Evolutionary conservation across 768 basidiomycete species (phyloP).

Genomic region (Trichaptum fuscoviolaceum): DNA sequence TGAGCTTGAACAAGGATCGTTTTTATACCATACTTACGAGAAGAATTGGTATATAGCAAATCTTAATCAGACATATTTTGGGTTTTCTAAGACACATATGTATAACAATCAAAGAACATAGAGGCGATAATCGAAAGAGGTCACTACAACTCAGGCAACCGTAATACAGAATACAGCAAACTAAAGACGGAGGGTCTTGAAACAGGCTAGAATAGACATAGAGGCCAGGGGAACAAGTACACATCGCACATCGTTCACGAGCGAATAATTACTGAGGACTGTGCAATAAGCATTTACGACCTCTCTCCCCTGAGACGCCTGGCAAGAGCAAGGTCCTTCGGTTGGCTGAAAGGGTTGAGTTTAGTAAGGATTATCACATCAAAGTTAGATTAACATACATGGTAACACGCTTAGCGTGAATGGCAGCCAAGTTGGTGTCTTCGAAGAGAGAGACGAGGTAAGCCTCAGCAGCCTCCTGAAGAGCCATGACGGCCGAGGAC

Average conservation of each 20-base stretch:
- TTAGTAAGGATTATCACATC: slow-evolving; percentile 7
- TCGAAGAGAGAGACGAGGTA: slow-evolving; percentile 85
- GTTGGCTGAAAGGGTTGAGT: slow-evolving; percentile 46
- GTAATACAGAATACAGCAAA: not conserved
- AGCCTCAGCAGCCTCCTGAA: slow-evolving; percentile 90
- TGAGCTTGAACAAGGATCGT: not conserved
- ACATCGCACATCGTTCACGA: not conserved
- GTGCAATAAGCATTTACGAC: slow-evolving; percentile 39
- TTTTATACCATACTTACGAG: not conserved
- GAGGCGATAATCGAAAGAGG: not conserved
- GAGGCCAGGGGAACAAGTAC: not conserved
- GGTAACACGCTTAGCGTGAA: slow-evolving; percentile 80
- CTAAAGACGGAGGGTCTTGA: not conserved
- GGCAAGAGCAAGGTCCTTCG: slow-evolving; percentile 85
- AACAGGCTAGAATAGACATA: not conserved
- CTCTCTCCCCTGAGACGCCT: slow-evolving; percentile 84
- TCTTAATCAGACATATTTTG: not conserved
- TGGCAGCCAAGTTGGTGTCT: slow-evolving; percentile 88
- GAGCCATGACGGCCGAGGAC: slow-evolving; percentile 89
- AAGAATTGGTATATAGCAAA: not conserved
- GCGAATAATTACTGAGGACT: not conserved
- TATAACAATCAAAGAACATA: not conserved
- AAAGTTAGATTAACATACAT: slow-evolving; percentile 35
- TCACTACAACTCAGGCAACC: not conserved
- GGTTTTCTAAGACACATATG: not conserved